These are phyloP conservation scores for Echinosophora koreensis DNA, from an alignment of 306 rosid species.

Conservation along the genomic window DNA sequence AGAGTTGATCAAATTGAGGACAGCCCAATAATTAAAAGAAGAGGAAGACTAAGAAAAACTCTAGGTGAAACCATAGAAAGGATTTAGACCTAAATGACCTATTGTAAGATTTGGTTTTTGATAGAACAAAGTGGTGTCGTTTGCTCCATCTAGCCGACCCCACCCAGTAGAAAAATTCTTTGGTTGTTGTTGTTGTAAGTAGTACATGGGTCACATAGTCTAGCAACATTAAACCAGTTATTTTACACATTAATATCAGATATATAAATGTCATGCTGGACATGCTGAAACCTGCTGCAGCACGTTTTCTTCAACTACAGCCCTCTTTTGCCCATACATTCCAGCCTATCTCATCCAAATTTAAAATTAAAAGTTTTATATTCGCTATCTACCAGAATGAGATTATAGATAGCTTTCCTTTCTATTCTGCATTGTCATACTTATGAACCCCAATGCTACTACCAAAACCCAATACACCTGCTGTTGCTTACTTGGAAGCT, in stretches of 20 bases:
- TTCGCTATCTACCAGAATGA: conserved; percentile 6
- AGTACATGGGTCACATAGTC: conserved; percentile 2
- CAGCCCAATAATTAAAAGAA: no score
- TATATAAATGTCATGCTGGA: not conserved
- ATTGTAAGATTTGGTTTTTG: no score
- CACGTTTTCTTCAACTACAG: not conserved
- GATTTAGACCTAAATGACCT: no score
- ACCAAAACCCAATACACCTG: conserved; percentile 9
- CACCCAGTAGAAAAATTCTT: no score
- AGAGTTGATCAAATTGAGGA: no score
- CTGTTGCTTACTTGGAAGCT: not conserved
- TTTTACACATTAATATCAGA: not conserved
- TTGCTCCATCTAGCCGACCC: not conserved
- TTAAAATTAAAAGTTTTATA: not conserved
- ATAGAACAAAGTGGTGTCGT: no score
- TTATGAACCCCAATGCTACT: not conserved
- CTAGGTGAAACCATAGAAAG: no score
- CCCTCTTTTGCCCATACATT: not conserved
- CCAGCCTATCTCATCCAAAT: not conserved
- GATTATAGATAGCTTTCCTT: not conserved
- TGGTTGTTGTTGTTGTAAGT: not conserved
- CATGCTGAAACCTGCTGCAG: conserved; percentile 28
- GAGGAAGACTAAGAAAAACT: no score
- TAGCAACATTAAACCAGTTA: conserved; percentile 10
- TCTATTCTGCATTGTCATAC: not conserved